Base-by-base conservation (phyloP, 2,329 filamentous ascomycete species). In the Cadophora sp. region DNA sequence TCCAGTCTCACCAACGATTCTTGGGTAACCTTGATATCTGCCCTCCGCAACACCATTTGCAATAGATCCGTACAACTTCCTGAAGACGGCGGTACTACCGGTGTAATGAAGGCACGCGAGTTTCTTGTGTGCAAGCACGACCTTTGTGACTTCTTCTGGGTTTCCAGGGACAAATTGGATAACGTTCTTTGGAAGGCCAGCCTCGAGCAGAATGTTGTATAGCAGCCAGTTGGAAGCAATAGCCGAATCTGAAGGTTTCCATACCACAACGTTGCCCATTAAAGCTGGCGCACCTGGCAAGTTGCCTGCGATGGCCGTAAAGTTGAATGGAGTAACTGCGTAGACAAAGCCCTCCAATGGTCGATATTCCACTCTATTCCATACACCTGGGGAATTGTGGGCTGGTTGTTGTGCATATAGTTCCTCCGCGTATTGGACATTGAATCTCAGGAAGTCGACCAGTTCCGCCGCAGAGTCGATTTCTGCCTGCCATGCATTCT, bases 401-500 rank as follows among this genome's bases (percentile, higher is more conserved):
- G 84, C 85, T 16, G 95, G 95, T 81, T 99, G 96, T 78, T 93
- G 89, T 45, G 88, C 87, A 79, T 97, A 97, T 65, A 97, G 83
- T 78, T 97, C 92, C 81, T 97, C 91, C 33, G 95, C 95, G 77
- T 96, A 97, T 79, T 94, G 89, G 62, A 97, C 95, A 77, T 96
- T 96, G 84, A 97, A 97, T 77, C 94, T 89, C 78, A 98, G 83
- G 81, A 98, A 98, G 79, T 99, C 95, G 73, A 88, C 91, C 74
- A 97, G 82, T 84, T 99, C 96, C 9, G 95, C 95, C 20, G 95
- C 95, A 47, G 94, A 87, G 80, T 98, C 95, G 71, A 98, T 98
- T 85, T 99, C 95, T n/a, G 96, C 95, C 81, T 99, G 95, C 94
- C 94, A 98, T 58, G 93, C 93, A 79, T 97, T 98, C 87, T 98